A percentile compares a stretch with the other conserved stretches of the same genome.
Conservation (phyloP, 257 asterid genomes). For the Nicotiana undulata region DNA sequence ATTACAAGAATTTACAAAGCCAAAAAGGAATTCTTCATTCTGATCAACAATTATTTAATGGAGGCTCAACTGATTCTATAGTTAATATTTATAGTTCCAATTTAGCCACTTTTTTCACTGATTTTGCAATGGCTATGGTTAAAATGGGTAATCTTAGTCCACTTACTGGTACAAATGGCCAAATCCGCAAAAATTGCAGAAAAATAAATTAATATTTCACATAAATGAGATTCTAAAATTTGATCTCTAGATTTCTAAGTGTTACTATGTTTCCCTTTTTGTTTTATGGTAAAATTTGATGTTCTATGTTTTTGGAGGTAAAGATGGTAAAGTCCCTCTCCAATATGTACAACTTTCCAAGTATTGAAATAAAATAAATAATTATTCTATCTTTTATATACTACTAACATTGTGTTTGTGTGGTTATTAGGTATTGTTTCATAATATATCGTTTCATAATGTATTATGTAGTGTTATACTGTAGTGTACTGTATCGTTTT, state of each 20-base stretch:
- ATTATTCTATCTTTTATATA: not conserved
- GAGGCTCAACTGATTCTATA: not conserved
- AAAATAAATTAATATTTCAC: not conserved
- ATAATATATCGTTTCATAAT: too few relatives aligned
- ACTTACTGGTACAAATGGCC: not conserved
- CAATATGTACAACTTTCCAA: not conserved
- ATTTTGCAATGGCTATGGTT: not conserved
- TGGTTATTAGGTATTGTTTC: too few relatives aligned
- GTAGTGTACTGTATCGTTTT: too few relatives aligned
- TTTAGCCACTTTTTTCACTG: not conserved
- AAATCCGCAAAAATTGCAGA: not conserved
- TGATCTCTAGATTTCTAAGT: not conserved
- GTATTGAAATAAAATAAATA: not conserved
- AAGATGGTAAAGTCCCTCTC: not conserved
- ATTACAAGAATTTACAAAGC: not conserved
- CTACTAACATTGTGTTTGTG: too few relatives aligned
- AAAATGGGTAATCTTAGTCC: constrained; percentile 7
- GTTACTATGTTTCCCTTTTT: not conserved
- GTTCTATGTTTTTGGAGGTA: constrained; percentile 2
- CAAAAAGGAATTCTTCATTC: constrained; percentile 3
- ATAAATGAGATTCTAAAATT: not conserved
- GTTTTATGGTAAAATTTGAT: not conserved
- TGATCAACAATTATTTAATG: not conserved
- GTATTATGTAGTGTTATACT: too few relatives aligned
- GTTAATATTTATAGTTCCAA: not conserved